Percentiles rank a stretch among this genome's conserved stretches.
phyloP scores from a whole-genome alignment of 148 eudicot species.

The Rhododendron simsii region DNA sequence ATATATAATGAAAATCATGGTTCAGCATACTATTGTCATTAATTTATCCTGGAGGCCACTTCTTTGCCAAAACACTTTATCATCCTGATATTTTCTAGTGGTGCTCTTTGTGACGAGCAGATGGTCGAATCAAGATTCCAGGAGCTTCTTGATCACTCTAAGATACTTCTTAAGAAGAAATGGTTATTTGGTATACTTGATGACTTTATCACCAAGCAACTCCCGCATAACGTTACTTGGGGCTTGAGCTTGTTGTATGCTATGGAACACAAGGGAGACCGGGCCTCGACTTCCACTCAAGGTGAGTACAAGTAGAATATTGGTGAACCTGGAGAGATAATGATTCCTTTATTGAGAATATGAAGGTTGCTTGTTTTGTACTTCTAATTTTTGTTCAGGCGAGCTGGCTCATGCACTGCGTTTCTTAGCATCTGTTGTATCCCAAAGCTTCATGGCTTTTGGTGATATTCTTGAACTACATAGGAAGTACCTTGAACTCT shows the following conservation, averaged over 20 bases:
- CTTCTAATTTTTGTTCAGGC: slow-evolving; percentile 36
- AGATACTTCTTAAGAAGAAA: slow-evolving; percentile 66
- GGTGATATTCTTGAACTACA: slow-evolving; percentile 95
- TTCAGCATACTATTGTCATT: not conserved
- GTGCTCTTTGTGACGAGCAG: slow-evolving; percentile 33
- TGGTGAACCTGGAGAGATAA: not conserved
- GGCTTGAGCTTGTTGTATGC: slow-evolving; percentile 93
- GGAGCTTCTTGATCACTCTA: slow-evolving; percentile 72
- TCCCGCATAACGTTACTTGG: slow-evolving; percentile 98
- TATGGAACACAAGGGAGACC: slow-evolving; percentile 87
- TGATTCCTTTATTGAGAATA: not conserved
- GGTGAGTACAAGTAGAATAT: slow-evolving; percentile 38
- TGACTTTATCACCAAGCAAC: slow-evolving; percentile 85
- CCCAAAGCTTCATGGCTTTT: slow-evolving; percentile 97
- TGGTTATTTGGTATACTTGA: slow-evolving; percentile 87
- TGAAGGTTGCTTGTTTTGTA: slow-evolving; percentile 1
- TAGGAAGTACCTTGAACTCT: slow-evolving; percentile 80
- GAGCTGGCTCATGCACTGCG: slow-evolving; percentile 97
- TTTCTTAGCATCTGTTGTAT: slow-evolving; percentile 92
- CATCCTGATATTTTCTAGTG: not conserved
- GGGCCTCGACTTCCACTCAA: slow-evolving; percentile 88
- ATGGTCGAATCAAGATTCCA: slow-evolving; percentile 85
- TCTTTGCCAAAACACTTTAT: not conserved
- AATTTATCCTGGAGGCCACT: not conserved
- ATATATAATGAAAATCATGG: not conserved